Base-by-base conservation (phyloP, 2,329 filamentous ascomycete genomes). In the Cryphonectria japonica region DNA sequence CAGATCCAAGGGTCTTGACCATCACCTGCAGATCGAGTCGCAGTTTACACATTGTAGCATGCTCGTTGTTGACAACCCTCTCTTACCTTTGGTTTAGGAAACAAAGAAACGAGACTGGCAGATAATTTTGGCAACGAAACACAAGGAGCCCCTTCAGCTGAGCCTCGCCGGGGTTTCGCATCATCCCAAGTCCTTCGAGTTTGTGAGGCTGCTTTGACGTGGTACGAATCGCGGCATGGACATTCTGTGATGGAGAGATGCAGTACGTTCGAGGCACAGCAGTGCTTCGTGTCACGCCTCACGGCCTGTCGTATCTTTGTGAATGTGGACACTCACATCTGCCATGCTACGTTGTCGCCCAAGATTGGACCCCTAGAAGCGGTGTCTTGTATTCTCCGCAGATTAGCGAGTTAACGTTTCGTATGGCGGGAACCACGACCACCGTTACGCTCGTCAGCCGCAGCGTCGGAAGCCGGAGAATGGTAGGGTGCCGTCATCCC, bases 261-360 rank as follows among this genome's bases (percentile, higher is more conserved):
- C 34, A 39, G 34, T 34, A 61, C 22, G 32, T 16, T 39, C 11
- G 59, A 37, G 16, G 34, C 59, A n/a, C 59, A 61, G 19, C 59
- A 34, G 19, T 61, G 59, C 11, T n/a, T 61, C 59, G 59, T 39
- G 59, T 61, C 59, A 61, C 59, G 59, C 34, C 59, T 39, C 59
- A 61, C 34, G 32, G 16, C 59, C 59, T 61, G 59, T 61, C 59
- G 32, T 61, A n/a, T 61, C 32, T 61, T 34, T 3, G 59, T 39
- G 16, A 34, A 61, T 39, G 59, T 61, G 59, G 59, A 22, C 46
- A 50, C 54, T 7, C 54, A 59, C 54, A 59, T 16, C 54, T 32
- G 54, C 54, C 29, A 32, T 59, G 54, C 54, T 16, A 37, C 59
- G 59, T 19, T 60, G 59, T 13, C 32, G 59, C 16, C 57, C 29